These are phyloP conservation scores for Fragosphaeria purpurea DNA, from an alignment of 2,329 filamentous ascomycete genomes.

Conservation along the genomic window DNA sequence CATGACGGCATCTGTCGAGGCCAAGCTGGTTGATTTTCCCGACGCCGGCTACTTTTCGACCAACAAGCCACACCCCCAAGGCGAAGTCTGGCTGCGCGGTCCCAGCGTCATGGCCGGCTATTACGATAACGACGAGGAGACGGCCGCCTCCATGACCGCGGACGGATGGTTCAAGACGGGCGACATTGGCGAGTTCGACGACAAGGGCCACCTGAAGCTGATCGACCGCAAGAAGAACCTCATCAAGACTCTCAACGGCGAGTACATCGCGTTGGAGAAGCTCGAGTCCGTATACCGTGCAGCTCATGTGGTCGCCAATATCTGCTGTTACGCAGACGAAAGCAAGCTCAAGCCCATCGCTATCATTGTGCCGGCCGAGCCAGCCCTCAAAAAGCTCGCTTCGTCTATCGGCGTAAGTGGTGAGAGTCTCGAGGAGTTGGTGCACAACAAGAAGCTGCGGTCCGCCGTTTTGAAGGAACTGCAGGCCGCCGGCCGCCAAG, in stretches of 20 bases:
- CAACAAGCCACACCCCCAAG: constrained; percentile 68
- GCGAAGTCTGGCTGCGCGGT: constrained; percentile 82
- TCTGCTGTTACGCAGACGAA: constrained; percentile 45
- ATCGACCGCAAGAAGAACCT: constrained; percentile 87
- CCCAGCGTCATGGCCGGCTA: constrained; percentile 61
- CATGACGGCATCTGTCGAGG: constrained; percentile 62
- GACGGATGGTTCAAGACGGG: constrained; percentile 86
- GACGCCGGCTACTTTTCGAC: constrained; percentile 72
- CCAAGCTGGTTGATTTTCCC: constrained; percentile 77
- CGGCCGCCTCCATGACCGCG: constrained; percentile 53
- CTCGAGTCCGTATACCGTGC: constrained; percentile 45
- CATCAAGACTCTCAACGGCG: constrained; percentile 71
- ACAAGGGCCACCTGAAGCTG: constrained; percentile 59
- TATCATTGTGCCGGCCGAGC: constrained; percentile 47
- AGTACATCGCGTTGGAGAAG: constrained; percentile 77
- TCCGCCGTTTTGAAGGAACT: constrained; percentile 53
- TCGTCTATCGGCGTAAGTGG: constrained; percentile 34
- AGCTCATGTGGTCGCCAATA: constrained; percentile 40
- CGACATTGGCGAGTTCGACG: constrained; percentile 71
- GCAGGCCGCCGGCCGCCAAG: constrained; percentile 49
- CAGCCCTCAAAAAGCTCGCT: constrained; percentile 44
- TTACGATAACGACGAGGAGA: constrained; percentile 70
- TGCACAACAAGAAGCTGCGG: constrained; percentile 57
- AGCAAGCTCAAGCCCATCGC: constrained; percentile 43
- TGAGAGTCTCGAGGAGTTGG: constrained; percentile 53